Percentiles rank a stretch among this genome's conserved stretches.
These are phyloP conservation scores for Kappamyces sp. DNA, from an alignment of 192 early-diverging fungal genomes.

Conservation along the genomic window DNA sequence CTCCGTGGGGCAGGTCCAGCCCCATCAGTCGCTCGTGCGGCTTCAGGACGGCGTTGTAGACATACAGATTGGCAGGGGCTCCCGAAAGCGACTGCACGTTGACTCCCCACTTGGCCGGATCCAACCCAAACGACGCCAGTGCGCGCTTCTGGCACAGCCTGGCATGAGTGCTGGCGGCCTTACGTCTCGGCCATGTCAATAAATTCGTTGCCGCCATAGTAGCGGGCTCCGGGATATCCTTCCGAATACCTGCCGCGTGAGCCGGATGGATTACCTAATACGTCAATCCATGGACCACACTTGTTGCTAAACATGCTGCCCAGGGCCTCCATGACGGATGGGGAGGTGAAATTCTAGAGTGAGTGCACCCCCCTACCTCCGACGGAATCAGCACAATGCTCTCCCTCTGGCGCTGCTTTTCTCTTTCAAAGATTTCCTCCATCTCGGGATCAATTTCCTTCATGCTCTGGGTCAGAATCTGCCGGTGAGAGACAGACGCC, in stretches of 20 bases:
- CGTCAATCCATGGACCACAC: slow-evolving; percentile 95
- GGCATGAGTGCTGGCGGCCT: not conserved
- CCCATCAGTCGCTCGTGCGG: slow-evolving; percentile 99
- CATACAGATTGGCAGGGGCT: slow-evolving; percentile 96
- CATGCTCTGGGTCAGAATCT: slow-evolving; percentile 67
- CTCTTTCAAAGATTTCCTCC: slow-evolving; percentile 87
- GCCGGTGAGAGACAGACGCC: not conserved
- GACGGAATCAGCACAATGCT: slow-evolving; percentile 93
- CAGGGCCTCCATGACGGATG: slow-evolving; percentile 90
- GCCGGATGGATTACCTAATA: slow-evolving; percentile 39
- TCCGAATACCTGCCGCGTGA: not conserved
- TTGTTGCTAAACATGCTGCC: slow-evolving; percentile 99
- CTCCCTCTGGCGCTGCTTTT: slow-evolving; percentile 91
- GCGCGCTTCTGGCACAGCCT: slow-evolving; percentile 89
- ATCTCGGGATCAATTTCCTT: slow-evolving; percentile 80
- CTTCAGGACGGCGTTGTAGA: slow-evolving; percentile 90
- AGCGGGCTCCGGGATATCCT: slow-evolving; percentile 41
- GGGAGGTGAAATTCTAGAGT: slow-evolving; percentile 90
- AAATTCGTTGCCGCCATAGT: slow-evolving; percentile 99
- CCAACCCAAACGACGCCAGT: slow-evolving; percentile 84
- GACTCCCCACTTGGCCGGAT: slow-evolving; percentile 87
- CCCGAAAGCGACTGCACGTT: slow-evolving; percentile 96
- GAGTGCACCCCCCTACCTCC: slow-evolving; percentile 55
- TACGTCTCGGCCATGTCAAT: slow-evolving; percentile 86
- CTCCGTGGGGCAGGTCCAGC: slow-evolving; percentile 94